Conservation (phyloP, 148 eudicot genomes). For the Talinum fruticosum region DNA sequence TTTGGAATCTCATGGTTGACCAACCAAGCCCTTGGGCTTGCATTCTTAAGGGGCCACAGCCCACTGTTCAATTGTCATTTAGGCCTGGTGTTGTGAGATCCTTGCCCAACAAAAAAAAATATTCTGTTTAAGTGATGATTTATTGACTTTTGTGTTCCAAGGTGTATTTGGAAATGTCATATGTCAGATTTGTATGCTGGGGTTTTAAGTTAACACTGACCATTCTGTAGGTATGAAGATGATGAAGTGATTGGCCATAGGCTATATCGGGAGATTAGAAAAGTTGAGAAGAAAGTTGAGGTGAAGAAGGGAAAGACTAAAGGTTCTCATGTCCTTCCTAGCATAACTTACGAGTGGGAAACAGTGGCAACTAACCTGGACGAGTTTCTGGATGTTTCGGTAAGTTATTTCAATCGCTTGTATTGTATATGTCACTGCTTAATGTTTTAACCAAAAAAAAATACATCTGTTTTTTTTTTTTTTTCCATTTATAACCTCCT, state of each 20-base stretch:
- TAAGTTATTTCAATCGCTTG: slow-evolving; percentile 41
- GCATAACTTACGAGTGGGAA: slow-evolving; percentile 84
- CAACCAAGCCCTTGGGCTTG: too few species aligned
- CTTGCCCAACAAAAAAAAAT: too few species aligned
- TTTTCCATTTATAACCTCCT: neutral
- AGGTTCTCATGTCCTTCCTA: slow-evolving; percentile 64
- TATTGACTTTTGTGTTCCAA: neutral
- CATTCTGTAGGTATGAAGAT: slow-evolving; percentile 78
- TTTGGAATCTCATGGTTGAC: too few species aligned
- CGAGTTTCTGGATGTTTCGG: slow-evolving; percentile 89
- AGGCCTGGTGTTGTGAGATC: too few species aligned
- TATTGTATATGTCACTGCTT: neutral
- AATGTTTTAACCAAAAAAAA: neutral
- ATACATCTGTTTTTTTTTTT: neutral
- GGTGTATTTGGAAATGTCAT: neutral
- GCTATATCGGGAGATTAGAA: slow-evolving; percentile 81
- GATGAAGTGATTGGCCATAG: slow-evolving; percentile 88
- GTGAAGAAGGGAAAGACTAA: slow-evolving; percentile 73
- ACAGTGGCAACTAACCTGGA: slow-evolving; percentile 92
- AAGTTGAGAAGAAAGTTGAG: slow-evolving; percentile 74
- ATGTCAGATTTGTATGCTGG: neutral
- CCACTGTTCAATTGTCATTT: too few species aligned
- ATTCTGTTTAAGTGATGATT: neutral
- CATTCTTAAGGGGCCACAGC: too few species aligned
- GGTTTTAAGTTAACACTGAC: slow-evolving; percentile 4